phyloP scores from a whole-genome alignment of 2,329 filamentous ascomycete species.

The Coniochaeta pulveracea region DNA sequence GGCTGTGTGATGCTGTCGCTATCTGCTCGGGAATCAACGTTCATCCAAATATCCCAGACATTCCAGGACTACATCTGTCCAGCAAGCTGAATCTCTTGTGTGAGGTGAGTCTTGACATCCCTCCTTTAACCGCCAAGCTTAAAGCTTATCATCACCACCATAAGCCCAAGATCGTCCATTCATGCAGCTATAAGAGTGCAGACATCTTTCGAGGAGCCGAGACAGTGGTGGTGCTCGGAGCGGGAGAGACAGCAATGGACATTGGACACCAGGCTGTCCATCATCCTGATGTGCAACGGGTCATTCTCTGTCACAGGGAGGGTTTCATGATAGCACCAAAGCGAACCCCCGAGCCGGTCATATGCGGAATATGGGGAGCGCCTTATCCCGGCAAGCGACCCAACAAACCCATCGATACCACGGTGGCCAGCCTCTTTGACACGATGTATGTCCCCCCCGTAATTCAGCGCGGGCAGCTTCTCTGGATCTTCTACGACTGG shows the following conservation, averaged over 20 bases:
- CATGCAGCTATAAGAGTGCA: conserved; percentile 19
- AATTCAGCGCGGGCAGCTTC: conserved; percentile 19
- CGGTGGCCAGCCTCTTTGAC: conserved; percentile 28
- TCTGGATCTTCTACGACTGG: conserved; percentile 27
- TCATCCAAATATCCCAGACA: conserved; percentile 16
- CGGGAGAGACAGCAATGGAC: conserved; percentile 23
- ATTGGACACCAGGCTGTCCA: conserved; percentile 20
- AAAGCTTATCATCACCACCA: too few relatives aligned
- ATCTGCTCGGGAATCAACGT: conserved; percentile 23
- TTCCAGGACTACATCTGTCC: conserved; percentile 19
- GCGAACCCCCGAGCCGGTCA: conserved; percentile 9
- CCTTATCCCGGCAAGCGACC: conserved; percentile 8
- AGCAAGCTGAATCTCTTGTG: too few relatives aligned
- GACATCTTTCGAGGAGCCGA: conserved; percentile 17
- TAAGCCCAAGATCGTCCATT: conserved; percentile 17
- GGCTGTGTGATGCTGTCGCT: conserved; percentile 22
- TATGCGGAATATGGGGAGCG: conserved; percentile 7
- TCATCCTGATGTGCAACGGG: conserved; percentile 16
- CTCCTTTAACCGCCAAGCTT: too few relatives aligned
- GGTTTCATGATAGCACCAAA: conserved; percentile 23
- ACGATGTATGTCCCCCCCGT: conserved; percentile 28
- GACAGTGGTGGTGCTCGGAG: conserved; percentile 21
- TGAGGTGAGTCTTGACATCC: too few relatives aligned
- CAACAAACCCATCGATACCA: conserved; percentile 22
- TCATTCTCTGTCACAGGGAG: conserved; percentile 21